Evolutionary conservation across 352 stramenopile species (phyloP), one percentile per base, ranked within the genome.

Genomic region (Pythium phragmitis): DNA sequence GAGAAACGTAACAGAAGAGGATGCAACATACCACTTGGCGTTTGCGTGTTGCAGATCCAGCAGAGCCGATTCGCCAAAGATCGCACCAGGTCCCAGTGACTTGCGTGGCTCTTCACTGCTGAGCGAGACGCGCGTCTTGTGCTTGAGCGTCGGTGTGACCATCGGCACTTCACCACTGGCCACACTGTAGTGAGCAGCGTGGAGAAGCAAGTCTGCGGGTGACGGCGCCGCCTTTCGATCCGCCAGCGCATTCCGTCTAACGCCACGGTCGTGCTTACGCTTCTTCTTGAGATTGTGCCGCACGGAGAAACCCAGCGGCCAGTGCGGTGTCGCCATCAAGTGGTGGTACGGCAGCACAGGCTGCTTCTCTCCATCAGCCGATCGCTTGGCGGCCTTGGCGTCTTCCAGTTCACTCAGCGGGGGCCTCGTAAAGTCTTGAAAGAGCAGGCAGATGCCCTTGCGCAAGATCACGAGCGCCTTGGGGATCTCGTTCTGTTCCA

Each of bases 1-100:
- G 26, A 2, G 37, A 42, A 42, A 42, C 14, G 11, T 42, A 42
- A 42, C 37, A 42, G 11, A 46, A 46, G 9, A 23, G 17, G 26
- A 8, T 56, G 17, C 1, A 37, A 47, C 66, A 4, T 62, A 87
- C 72, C 82, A 89, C 54, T 89, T 88, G 23, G 80, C 77, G 34
- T 60, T 60, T 30, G 76, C 62, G 26, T 79, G 64, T 7, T 84
- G 74, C 34, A 77, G 79, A 37, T 87, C 65, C 0, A 87, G 67
- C 21, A 91, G 81, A 19, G 68, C 63, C 1, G 80, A 85, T 50
- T 91, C 82, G 16, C 82, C 82, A 49, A 91, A 85, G 57, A 91
- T 72, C 13, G 79, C 70, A n/a, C 79, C 79, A 1, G 80, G 72
- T 3, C 74, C 60, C 28, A 86, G 76, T 51, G 65, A 81, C 19